Conservation (phyloP, 805 yeast species). For the Spathaspora girioi region DNA sequence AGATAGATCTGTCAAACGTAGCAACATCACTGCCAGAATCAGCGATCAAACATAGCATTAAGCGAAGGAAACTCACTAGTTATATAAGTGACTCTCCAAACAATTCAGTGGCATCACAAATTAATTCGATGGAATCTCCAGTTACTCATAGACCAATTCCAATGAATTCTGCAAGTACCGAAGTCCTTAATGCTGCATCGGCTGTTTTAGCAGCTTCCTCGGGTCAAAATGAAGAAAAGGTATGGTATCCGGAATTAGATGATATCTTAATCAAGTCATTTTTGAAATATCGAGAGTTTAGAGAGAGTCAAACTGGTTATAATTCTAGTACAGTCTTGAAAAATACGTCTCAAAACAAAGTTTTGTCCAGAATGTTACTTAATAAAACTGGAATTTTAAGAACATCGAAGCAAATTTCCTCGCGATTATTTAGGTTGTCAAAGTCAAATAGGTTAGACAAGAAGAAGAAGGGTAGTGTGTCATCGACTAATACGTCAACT, state of each 20-base stretch:
- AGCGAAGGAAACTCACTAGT: conserved; percentile 13
- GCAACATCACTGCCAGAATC: background rate
- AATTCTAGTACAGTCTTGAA: conserved; percentile 22
- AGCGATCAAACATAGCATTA: background rate
- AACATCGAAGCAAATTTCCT: conserved; percentile 35
- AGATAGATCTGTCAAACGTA: background rate
- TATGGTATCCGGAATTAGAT: conserved; percentile 36
- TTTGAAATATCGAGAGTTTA: conserved; percentile 30
- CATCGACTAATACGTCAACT: background rate
- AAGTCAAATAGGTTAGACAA: conserved; percentile 21
- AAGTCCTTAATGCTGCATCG: background rate
- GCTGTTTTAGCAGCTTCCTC: background rate
- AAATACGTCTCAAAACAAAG: conserved; percentile 36
- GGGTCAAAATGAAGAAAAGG: conserved; percentile 15
- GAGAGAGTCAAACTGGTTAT: conserved; percentile 18
- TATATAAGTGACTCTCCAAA: conserved; percentile 28
- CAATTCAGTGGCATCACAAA: conserved; percentile 32
- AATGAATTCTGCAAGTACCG: conserved; percentile 6
- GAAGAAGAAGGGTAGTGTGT: background rate
- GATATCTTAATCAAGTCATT: conserved; percentile 32
- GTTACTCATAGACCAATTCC: conserved; percentile 1
- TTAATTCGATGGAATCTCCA: conserved; percentile 29
- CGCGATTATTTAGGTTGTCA: conserved; percentile 26
- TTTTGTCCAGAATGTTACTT: conserved; percentile 36
- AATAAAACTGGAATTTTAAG: conserved; percentile 33